Evolutionary conservation across 768 basidiomycete genomes (phyloP), one percentile per base, ranked within the genome.

Genomic region (Rhodotorula taiwanensis): DNA sequence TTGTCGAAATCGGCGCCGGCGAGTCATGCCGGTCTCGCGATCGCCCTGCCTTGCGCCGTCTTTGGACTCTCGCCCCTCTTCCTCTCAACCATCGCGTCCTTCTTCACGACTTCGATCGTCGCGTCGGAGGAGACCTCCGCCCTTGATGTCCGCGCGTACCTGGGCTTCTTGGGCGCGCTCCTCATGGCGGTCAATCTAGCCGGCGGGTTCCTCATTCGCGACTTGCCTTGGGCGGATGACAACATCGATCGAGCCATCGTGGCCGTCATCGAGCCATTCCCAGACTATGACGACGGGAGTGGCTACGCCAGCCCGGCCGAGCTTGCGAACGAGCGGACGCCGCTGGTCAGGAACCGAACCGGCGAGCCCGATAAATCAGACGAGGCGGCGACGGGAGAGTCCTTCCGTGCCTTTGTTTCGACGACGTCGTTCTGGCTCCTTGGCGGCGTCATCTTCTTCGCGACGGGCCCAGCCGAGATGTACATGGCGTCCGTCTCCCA

Each of bases 41-140:
- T 72, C 45, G 72, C 62, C 11, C 30, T 70, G 8, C 67, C 67
- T 2, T 69, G 62, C 45, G 67, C 70, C 36, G 51, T 71, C 41
- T 71, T 72, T 33, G 72, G 72, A 9, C 58, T 71, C 23, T 67
- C 64, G 5, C 72, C 72, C 5, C 62, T 72, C 9, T 65, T 71
- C 53, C 68, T 72, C 14, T 67, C 67, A 5, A 30, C 61, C 31
- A 55, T 72, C 43, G 69, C 69, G 16, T 55, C 59, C 9, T 58
- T 55, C 48, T 69, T 64, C 58, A 69, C 62, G 39, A 61, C 58
- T 9, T n/a, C 57, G 1, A 25, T 34, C 43, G 49, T 36, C 30
- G 47, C 58, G 14, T 33, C 28, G n/a, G 34, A 41, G 1, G 47
- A 41, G 28, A 28, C 15, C 36, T 39, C 36, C 16, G 65, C 65